Evolutionary conservation across 1,139 yeast genomes (phyloP), one percentile per base, ranked within the genome.

Genomic region (Yamadazyma songkhlaensis): DNA sequence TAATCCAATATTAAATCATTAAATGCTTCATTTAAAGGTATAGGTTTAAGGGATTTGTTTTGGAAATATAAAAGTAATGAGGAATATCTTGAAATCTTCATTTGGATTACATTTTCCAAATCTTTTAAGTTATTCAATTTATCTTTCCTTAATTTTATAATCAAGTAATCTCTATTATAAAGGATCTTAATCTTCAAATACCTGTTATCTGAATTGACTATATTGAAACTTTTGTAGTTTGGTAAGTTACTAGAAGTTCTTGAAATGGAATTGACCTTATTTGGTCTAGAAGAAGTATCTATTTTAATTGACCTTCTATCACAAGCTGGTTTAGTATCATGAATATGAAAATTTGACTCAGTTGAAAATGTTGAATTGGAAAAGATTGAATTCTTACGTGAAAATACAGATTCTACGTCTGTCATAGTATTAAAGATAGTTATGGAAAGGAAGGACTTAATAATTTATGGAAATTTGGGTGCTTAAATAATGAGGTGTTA

Each of bases 141-240:
- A 35, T 59, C 64, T 39, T 62, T 64, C 14, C 58, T 50, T 34
- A 64, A 45, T 40, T 54, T 53, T 9, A 64, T 38, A 0, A 55
- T 50, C 9, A 56, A 42, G 9, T 25, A 37, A 13, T 38, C 36
- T 9, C 34, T 14, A 9, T 37, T 47, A 33, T 53, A 36, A 28
- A 38, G 49, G 12, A 59, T 47, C 29, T 57, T 57, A 14, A 59
- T 41, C 33, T 57, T 57, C 26, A 59, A 26, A n/a, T 9, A 25
- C n/a, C 21, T 14, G 9, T 25, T 29, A 15, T 21, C 13, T 1
- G 36, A 15, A 2, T 35, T 20, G 3, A 34, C 20, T 1, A 26
- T 37, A 10, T 38, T 24, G 15, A 38, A 38, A 12, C n/a, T 23
- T 24, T 31, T 22, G 15, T 29, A 36, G 23, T 17, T 17, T 17